Conservation (phyloP, 352 stramenopile species). For the Aphanomyces euteiches region DNA sequence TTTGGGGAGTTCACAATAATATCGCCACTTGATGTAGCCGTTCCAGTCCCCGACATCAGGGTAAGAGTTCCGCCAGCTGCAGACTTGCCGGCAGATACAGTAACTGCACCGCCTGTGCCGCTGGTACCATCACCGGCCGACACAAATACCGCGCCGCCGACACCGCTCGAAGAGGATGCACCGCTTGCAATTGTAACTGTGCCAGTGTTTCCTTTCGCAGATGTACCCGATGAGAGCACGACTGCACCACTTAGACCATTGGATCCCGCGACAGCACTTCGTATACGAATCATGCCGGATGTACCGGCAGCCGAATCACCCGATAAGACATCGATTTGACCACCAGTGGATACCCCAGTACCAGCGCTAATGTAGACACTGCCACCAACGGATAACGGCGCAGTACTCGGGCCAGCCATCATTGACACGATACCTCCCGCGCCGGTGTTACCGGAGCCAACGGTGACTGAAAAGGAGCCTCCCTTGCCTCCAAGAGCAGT, state of each 20-base stretch:
- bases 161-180: background rate
- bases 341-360: background rate
- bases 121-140: background rate
- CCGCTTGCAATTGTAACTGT: background rate
- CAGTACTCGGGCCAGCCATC: background rate
- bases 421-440: background rate
- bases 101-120: background rate
- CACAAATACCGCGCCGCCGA: background rate
- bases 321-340: background rate
- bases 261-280: background rate
- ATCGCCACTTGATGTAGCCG: constrained; percentile 8
- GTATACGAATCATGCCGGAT: background rate
- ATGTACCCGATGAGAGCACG: background rate
- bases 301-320: background rate
- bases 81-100: background rate
- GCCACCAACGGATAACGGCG: background rate
- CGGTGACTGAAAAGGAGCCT: background rate
- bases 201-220: background rate
- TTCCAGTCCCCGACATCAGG: background rate
- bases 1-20: constrained; percentile 17
- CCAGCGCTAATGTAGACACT: background rate
- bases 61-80: background rate
- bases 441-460: background rate
- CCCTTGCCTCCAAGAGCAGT: background rate
- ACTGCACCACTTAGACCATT: background rate